Evolutionary conservation across 768 basidiomycete species (phyloP).

Genomic region (Lanmaoa pseudosensibilis): DNA sequence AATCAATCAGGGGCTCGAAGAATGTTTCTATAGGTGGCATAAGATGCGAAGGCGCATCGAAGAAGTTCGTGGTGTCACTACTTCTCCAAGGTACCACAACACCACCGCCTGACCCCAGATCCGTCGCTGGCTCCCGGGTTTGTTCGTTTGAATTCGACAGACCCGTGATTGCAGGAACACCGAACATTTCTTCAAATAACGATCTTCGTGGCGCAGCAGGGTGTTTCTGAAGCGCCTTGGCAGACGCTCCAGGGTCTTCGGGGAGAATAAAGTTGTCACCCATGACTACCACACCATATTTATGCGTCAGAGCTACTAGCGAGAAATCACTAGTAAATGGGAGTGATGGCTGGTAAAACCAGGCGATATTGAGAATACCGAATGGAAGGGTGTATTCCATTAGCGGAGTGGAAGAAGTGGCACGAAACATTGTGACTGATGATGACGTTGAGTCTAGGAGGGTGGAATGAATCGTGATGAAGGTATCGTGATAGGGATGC

Average conservation of each 20-base stretch:
- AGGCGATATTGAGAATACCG: constrained; percentile 50
- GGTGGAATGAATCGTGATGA: constrained; percentile 54
- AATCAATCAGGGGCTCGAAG: constrained; percentile 62
- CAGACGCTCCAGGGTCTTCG: constrained; percentile 43
- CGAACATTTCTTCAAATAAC: constrained; percentile 91
- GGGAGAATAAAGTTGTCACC: constrained; percentile 54
- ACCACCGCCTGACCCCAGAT: constrained; percentile 15
- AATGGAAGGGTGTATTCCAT: constrained; percentile 57
- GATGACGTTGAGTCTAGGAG: constrained; percentile 35
- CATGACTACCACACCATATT: constrained; percentile 65
- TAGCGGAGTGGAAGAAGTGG: constrained; percentile 45
- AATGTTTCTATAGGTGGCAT: constrained; percentile 71
- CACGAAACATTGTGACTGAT: constrained; percentile 49
- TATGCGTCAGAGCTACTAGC: constrained; percentile 67
- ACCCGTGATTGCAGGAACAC: constrained; percentile 62
- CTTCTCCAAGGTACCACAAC: constrained; percentile 36
- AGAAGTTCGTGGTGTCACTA: constrained; percentile 47
- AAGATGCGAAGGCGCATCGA: constrained; percentile 72
- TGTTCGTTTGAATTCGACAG: constrained; percentile 24
- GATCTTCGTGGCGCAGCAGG: constrained; percentile 46
- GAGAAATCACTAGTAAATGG: constrained; percentile 42
- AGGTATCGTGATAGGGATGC: constrained; percentile 56
- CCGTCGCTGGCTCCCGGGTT: constrained; percentile 11
- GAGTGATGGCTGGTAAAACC: constrained; percentile 38
- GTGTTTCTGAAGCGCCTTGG: constrained; percentile 37